Conservation (phyloP, 805 yeast genomes). For the Suhomyces prunicola region DNA sequence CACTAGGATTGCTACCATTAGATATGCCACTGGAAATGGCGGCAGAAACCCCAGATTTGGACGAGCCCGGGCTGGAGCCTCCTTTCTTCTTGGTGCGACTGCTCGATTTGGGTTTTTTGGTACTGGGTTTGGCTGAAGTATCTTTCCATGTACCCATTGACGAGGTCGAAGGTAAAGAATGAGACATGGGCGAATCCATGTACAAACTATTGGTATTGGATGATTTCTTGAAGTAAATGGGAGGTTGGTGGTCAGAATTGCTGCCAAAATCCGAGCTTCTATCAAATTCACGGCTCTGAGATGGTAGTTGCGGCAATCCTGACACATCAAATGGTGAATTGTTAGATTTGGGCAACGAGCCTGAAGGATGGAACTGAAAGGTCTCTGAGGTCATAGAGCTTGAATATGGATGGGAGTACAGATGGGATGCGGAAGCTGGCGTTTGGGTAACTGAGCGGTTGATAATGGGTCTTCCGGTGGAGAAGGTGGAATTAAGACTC, state of each 20-base stretch:
- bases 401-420: background rate
- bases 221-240: background rate
- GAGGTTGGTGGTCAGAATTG: background rate
- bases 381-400: constrained; percentile 1
- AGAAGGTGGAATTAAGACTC: constrained; percentile 6
- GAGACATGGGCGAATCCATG: constrained; percentile 1
- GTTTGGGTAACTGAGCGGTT: constrained; percentile 17
- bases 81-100: constrained; percentile 6
- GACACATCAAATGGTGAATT: background rate
- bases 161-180: constrained; percentile 7
- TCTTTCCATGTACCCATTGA: constrained; percentile 2
- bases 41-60: background rate
- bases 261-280: background rate
- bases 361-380: constrained; percentile 6
- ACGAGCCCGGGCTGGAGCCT: background rate
- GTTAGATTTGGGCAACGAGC: constrained; percentile 1
- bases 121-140: background rate
- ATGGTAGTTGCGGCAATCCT: background rate
- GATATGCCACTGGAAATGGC: background rate
- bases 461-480: constrained; percentile 5
- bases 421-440: constrained; percentile 11
- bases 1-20: background rate
- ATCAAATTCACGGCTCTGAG: background rate
- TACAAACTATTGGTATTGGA: background rate
- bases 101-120: constrained; percentile 4